A percentile compares a stretch with the other conserved stretches of the same genome.
phyloP scores from a whole-genome alignment of 164 flowering plant species.

The Brasenia schreberi region DNA sequence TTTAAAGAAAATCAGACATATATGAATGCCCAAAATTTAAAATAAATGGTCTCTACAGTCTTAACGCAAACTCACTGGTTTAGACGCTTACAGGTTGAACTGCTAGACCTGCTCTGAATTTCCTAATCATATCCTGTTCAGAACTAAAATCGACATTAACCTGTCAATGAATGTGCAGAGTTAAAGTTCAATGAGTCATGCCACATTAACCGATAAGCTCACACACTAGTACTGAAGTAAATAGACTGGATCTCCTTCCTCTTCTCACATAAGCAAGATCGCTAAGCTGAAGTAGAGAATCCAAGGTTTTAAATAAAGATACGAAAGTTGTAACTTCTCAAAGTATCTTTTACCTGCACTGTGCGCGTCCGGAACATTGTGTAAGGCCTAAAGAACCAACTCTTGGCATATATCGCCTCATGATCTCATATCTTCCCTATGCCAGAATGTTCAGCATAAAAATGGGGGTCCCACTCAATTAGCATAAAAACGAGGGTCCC shows the following conservation, averaged over 20 bases:
- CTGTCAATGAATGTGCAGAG: slow-evolving; percentile 19
- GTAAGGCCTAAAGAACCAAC: slow-evolving; percentile 92
- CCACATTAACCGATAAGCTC: neutral
- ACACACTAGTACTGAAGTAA: neutral
- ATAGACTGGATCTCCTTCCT: no score
- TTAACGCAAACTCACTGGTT: neutral
- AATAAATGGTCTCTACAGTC: neutral
- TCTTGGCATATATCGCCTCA: slow-evolving; percentile 95
- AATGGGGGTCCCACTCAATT: neutral
- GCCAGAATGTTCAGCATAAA: slow-evolving; percentile 13
- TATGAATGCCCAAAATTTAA: neutral
- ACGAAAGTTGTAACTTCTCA: no score
- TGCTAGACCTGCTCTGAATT: slow-evolving; percentile 92
- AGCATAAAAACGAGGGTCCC: neutral
- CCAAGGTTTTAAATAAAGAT: no score
- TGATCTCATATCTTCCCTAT: slow-evolving; percentile 95
- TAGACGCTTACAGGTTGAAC: slow-evolving; percentile 78
- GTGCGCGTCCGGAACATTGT: slow-evolving; percentile 99
- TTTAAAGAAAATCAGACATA: slow-evolving; percentile 4
- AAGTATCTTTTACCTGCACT: slow-evolving; percentile 54
- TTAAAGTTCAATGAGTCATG: neutral
- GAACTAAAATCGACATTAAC: slow-evolving; percentile 95
- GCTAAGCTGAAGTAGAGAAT: no score
- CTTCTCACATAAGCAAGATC: no score
- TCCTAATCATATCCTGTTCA: slow-evolving; percentile 94